phyloP scores from a whole-genome alignment of 176 grass and related monocot genomes.

The Eragrostis curvula region DNA sequence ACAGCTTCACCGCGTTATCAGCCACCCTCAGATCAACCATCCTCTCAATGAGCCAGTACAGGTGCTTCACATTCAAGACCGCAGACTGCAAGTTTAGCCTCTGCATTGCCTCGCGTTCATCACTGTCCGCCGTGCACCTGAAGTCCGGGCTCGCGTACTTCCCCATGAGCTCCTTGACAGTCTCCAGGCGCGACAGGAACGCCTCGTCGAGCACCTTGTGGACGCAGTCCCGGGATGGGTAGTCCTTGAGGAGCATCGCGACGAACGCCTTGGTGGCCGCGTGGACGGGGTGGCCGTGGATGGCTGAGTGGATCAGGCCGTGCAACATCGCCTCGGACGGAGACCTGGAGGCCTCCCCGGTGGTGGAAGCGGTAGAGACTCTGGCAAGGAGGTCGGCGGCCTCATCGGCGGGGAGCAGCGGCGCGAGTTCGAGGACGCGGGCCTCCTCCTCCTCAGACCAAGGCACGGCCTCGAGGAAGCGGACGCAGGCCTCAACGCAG shows the following conservation, averaged over 20 bases:
- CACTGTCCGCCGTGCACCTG: slow-evolving; percentile 64
- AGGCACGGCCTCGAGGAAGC: slow-evolving; percentile 68
- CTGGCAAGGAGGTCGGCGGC: slow-evolving; percentile 52
- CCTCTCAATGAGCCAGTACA: slow-evolving; percentile 90
- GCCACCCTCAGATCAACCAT: slow-evolving; percentile 86
- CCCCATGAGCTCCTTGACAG: slow-evolving; percentile 81
- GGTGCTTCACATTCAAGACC: slow-evolving; percentile 64
- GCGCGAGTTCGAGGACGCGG: slow-evolving; percentile 45
- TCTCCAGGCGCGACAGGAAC: slow-evolving; percentile 66
- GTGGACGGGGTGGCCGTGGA: slow-evolving; percentile 59
- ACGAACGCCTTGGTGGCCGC: slow-evolving; percentile 86
- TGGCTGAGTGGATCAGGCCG: slow-evolving; percentile 70
- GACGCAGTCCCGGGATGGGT: slow-evolving; percentile 64
- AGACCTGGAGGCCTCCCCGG: not conserved
- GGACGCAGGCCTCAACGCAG: slow-evolving; percentile 61
- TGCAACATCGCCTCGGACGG: slow-evolving; percentile 58
- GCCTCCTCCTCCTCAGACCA: slow-evolving; percentile 76
- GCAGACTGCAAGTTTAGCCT: slow-evolving; percentile 78
- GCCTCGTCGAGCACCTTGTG: slow-evolving; percentile 68
- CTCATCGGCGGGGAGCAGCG: slow-evolving; percentile 61
- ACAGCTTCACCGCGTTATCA: slow-evolving; percentile 58
- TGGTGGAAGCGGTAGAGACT: slow-evolving; percentile 31
- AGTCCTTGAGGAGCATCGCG: slow-evolving; percentile 80
- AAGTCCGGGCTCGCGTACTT: slow-evolving; percentile 90
- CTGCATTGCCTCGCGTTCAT: slow-evolving; percentile 85